Evolutionary conservation across 805 yeast genomes (phyloP).

Genomic region (Metschnikowia gruessii): DNA sequence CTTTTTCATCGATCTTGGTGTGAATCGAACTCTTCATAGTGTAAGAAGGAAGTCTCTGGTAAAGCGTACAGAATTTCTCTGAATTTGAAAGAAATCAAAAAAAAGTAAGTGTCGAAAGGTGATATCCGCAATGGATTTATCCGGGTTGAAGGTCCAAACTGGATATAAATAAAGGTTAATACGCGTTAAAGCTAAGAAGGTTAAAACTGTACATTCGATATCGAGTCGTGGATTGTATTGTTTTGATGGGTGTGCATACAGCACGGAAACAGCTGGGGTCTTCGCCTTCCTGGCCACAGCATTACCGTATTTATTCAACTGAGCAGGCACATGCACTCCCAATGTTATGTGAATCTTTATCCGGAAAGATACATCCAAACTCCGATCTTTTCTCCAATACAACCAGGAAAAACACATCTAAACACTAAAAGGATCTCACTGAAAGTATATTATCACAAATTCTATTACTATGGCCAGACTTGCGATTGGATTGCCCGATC

Average conservation of each 20-base stretch:
- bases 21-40: constrained; percentile 15
- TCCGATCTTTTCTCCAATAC: no score
- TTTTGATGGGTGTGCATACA: background rate
- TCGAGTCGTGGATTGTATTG: background rate
- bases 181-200: no score
- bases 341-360: background rate
- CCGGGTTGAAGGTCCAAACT: background rate
- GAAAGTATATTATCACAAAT: no score
- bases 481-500: constrained; percentile 15
- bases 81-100: background rate
- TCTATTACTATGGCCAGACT: constrained; percentile 15
- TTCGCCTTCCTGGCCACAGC: no score
- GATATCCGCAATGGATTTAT: no score
- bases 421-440: no score
- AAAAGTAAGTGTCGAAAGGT: background rate
- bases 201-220: background rate
- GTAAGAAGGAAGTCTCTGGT: no score
- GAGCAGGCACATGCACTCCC: constrained; percentile 6
- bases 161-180: no score
- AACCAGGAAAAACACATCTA: no score
- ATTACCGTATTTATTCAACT: background rate
- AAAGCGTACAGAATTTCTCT: no score
- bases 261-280: no score
- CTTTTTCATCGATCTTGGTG: constrained; percentile 43
- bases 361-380: background rate